A percentile compares a stretch with the other conserved stretches of the same genome.
These are phyloP conservation scores for Xylariaceae sp. DNA, from an alignment of 2,329 filamentous ascomycete genomes.

Conservation along the genomic window DNA sequence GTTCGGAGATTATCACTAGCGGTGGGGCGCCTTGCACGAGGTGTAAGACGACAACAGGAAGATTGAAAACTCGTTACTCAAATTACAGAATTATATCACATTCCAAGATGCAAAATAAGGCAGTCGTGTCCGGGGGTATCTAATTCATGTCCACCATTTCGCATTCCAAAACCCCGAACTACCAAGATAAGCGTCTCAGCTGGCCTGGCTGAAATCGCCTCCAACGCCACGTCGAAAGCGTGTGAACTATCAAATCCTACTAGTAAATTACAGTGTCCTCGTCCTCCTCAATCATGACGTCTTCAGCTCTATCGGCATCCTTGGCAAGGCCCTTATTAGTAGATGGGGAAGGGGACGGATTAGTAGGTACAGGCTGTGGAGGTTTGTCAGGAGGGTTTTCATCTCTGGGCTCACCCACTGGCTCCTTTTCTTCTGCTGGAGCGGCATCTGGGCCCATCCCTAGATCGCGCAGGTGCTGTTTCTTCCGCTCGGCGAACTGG, in stretches of 20 bases:
- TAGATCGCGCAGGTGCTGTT: conserved; percentile 40
- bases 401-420: conserved; percentile 43
- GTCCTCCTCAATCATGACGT: conserved; percentile 78
- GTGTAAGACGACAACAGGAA: too few relatives aligned
- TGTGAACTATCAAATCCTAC: conserved; percentile 3
- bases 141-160: conserved; percentile 7
- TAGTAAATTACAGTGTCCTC: conserved; percentile 93
- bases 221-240: conserved; percentile 7
- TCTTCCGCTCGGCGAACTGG: conserved; percentile 56
- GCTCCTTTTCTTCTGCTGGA: conserved; percentile 36
- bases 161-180: neutral
- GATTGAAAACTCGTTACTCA: too few relatives aligned
- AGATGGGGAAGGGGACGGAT: conserved; percentile 30
- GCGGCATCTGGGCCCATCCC: conserved; percentile 20
- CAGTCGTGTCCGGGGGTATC: neutral
- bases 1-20: too few relatives aligned
- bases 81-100: too few relatives aligned
- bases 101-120: too few relatives aligned
- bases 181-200: conserved; percentile 7
- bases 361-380: conserved; percentile 36
- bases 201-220: conserved; percentile 1
- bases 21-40: too few relatives aligned
- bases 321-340: conserved; percentile 36
- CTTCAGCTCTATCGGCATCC: conserved; percentile 64
- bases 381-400: conserved; percentile 37